Base-by-base conservation (phyloP, 345 rosid species). In the Linum usitatissimum region DNA sequence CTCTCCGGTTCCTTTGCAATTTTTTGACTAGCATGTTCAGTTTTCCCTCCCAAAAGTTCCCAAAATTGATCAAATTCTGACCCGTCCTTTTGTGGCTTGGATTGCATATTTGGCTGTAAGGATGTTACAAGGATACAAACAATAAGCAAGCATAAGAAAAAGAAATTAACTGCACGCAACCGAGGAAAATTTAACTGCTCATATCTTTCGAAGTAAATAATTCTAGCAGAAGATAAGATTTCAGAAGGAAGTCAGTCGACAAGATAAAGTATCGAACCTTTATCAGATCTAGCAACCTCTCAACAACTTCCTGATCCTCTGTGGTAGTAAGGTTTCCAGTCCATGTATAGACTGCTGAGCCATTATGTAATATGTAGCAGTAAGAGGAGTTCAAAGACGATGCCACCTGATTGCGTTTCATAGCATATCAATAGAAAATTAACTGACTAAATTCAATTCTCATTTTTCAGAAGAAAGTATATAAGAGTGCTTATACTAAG, bases 201-300 rank as follows among this genome's bases (percentile, higher is more conserved):
- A 62, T 5, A 30, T 48, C 28, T 62, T 18, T 17, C 39, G 17
- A 45, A 45, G 17, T 48, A 53, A 59, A 64, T 1, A 57, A 57
- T 12, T 57, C 21, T 1, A 30, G 14, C 17, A 45, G 15, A 45
- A 60, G 38, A 71, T 58, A 61, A 65, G 56, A 55, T 48, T 56
- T 30, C 34, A 6, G 20, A 18, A 36, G 62, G 61, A 60, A 39
- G 67, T 48, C 18, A 21, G 66, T 63, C 45, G 49, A 63, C 19
- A 18, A 62, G 19, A 48, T 55, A 55, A 19, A 12, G 30, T 20
- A 65, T 73, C 73, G 30, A 62, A 94, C 99, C 97, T 90, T 90
- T 69, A 94, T 94, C 80, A 88, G 71, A 85, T 94, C 99, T 68
- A 94, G 85, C 78, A 82, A 88, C 75, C 99, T 82, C 81, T 90